Percentiles rank a stretch among this genome's conserved stretches.
Conservation (phyloP, 306 rosid genomes). For the Quercus gilva region DNA sequence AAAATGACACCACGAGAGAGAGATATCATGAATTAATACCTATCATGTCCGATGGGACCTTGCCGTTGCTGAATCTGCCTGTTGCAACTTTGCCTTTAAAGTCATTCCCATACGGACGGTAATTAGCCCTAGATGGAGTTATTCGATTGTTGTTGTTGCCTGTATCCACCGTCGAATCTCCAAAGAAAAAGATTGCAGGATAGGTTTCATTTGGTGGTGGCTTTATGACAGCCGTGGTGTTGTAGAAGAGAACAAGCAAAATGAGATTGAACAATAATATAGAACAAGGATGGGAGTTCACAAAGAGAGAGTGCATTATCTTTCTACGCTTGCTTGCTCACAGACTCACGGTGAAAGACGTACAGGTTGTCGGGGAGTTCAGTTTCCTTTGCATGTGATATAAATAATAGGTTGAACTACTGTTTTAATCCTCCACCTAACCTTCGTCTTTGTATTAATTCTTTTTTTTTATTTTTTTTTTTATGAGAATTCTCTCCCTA, state of each 20-base stretch:
- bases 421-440: no score
- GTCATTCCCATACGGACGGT: neutral
- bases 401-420: no score
- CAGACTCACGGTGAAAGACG: no score
- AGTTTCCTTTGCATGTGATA: no score
- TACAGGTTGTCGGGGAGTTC: no score
- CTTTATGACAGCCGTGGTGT: neutral
- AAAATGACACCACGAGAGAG: neutral
- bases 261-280: neutral
- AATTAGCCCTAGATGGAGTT: slow-evolving; percentile 24
- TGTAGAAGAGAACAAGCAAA: neutral
- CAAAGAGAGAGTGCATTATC: neutral
- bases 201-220: slow-evolving; percentile 26
- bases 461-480: no score
- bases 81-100: neutral
- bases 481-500: no score
- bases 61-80: slow-evolving; percentile 1
- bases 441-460: no score
- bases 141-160: slow-evolving; percentile 45
- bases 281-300: neutral
- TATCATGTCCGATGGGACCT: neutral
- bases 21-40: neutral
- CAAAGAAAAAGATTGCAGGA: slow-evolving; percentile 41
- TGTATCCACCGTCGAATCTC: slow-evolving; percentile 52
- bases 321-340: neutral